These are phyloP conservation scores for Mycena floridula DNA, from an alignment of 768 basidiomycete species.

Conservation along the genomic window DNA sequence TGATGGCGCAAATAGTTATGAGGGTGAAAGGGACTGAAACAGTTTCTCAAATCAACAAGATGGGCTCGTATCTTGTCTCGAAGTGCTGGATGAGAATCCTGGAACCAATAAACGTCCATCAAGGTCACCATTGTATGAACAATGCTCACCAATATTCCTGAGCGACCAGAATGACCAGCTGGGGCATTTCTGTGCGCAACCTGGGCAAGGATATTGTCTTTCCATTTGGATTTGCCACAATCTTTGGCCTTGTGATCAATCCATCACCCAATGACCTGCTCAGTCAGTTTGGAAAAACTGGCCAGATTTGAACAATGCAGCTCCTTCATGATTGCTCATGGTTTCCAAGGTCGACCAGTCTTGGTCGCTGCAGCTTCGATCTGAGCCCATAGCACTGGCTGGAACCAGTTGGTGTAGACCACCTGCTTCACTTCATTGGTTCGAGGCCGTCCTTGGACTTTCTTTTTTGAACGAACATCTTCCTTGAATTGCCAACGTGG, in stretches of 20 bases:
- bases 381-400: background rate
- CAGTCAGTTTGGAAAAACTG: background rate
- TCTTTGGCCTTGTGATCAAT: background rate
- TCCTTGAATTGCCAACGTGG: background rate
- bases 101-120: background rate
- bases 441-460: background rate
- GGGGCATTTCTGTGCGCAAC: background rate
- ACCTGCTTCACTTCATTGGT: background rate
- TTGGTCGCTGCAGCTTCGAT: background rate
- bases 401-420: background rate
- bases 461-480: background rate
- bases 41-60: background rate
- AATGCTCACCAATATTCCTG: background rate
- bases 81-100: background rate
- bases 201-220: background rate
- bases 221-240: background rate
- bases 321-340: background rate
- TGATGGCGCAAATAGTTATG: slow-evolving; percentile 11
- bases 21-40: background rate
- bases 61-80: too few species aligned
- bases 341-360: background rate
- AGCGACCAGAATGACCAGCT: background rate
- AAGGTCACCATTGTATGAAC: background rate
- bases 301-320: background rate
- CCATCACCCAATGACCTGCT: background rate